Conservation (phyloP, 2,329 filamentous ascomycete genomes). For the Graphiopsis chlorocephala region DNA sequence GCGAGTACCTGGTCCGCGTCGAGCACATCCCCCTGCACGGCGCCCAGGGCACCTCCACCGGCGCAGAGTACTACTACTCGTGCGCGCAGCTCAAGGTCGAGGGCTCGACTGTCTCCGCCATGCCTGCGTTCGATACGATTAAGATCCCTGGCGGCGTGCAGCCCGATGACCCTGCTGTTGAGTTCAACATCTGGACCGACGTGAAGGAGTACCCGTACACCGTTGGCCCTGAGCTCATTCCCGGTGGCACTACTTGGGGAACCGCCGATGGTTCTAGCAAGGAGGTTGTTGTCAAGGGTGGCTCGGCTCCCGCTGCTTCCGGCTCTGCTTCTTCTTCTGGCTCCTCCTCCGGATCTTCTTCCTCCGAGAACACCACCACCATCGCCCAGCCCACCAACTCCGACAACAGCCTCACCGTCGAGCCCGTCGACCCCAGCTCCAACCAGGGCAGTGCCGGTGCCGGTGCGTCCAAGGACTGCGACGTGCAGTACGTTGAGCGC, state of each 20-base stretch:
- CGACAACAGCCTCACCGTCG: background rate
- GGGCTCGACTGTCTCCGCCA: slow-evolving; percentile 12
- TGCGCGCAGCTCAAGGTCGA: slow-evolving; percentile 28
- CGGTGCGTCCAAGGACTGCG: background rate
- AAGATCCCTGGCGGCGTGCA: slow-evolving; percentile 20
- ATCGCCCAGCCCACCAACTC: background rate
- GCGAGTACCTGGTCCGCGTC: slow-evolving; percentile 55
- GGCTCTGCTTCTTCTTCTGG: background rate
- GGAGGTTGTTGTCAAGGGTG: background rate
- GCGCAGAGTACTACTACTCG: slow-evolving; percentile 39
- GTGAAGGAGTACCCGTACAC: slow-evolving; percentile 13
- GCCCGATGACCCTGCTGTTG: slow-evolving; percentile 16
- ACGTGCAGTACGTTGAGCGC: slow-evolving; percentile 16
- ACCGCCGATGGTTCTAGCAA: slow-evolving; percentile 16
- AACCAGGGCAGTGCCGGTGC: background rate
- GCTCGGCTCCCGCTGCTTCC: background rate
- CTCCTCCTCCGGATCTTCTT: background rate
- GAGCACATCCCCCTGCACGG: slow-evolving; percentile 56
- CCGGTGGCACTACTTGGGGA: slow-evolving; percentile 17
- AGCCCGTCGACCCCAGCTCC: background rate
- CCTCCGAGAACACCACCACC: background rate
- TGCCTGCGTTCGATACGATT: slow-evolving; percentile 13
- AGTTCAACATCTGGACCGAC: slow-evolving; percentile 19
- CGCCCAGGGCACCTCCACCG: slow-evolving; percentile 35
- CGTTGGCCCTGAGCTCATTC: slow-evolving; percentile 11